Evolutionary conservation across 495 filamentous ascomycete genomes (phyloP), one percentile per base, ranked within the genome.

Genomic region (Xylaria telfairii): DNA sequence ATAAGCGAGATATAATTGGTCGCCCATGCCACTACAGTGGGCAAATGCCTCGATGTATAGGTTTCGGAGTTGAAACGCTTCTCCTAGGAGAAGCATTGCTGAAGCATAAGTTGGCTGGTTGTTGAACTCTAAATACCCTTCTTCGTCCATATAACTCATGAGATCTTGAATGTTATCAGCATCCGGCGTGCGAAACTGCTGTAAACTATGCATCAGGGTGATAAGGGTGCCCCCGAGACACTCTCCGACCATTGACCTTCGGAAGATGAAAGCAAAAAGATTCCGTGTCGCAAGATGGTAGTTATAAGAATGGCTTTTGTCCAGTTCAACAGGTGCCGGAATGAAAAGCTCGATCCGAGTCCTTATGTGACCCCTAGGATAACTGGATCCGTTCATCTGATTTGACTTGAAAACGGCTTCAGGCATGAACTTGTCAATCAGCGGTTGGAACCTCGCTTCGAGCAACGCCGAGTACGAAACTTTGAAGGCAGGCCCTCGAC

Each of bases 1-100:
- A 21, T 79, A 68, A 69, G 84, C 84, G 5, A 71, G 65, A 65
- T 77, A 77, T 24, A 92, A 69, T 21, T 77, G 78, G 24, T 89
- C 87, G 72, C 82, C 85, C 91, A 92, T 92, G 60, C 90, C 90
- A 44, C 86, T 85, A 73, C 90, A 91, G 71, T 92, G 90, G 13
- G 83, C 87, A 75, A 92, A 91, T 1, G 90, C 87, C 72, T 90
- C 84, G 17, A 85, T 86, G 82, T 89, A 92, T 28, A 90, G 74
- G 30, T 87, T 82, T 46, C 76, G 82, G 26, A 90, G 73, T 65
- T 83, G 81, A 68, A 85, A 87, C 59, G 82, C 78, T 70, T 92
- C 90, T n/a, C 90, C 88, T 53, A 91, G 86, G 53, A 83, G 85
- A 3, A 92, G 81, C 51, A 87, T 76, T 4, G 85, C 88, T 9